These are phyloP conservation scores for Fusarium torreyae DNA, from an alignment of 2,329 filamentous ascomycete genomes.

Conservation along the genomic window DNA sequence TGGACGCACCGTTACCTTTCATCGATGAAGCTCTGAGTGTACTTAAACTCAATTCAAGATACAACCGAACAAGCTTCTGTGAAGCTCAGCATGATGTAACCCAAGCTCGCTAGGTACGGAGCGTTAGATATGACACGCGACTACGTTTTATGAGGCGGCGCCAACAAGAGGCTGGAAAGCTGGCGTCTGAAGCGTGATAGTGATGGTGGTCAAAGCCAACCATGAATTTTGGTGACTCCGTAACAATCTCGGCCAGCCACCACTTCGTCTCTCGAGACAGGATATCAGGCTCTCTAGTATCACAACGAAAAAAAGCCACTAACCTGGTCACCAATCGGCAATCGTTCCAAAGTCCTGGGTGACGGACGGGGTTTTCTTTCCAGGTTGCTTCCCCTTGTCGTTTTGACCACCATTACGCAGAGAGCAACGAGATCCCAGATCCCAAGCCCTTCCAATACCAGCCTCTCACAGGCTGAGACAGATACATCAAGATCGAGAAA, in stretches of 20 bases:
- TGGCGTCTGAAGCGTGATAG: background rate
- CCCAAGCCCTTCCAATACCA: conserved; percentile 15
- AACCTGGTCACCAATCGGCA: conserved; percentile 20
- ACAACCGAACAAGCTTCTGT: background rate
- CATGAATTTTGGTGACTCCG: conserved; percentile 13
- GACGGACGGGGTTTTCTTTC: background rate
- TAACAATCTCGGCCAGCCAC: conserved; percentile 26
- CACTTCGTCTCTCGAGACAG: conserved; percentile 5
- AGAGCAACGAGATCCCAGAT: conserved; percentile 1
- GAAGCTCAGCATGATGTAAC: background rate
- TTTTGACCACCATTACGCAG: conserved; percentile 23
- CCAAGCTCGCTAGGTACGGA: background rate
- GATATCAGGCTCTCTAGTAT: background rate
- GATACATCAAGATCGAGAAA: conserved; percentile 1
- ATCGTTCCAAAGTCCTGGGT: conserved; percentile 16
- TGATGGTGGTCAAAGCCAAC: conserved; percentile 17
- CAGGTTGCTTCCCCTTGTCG: background rate
- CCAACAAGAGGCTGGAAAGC: background rate
- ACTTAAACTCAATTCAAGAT: conserved; percentile 16
- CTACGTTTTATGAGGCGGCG: background rate
- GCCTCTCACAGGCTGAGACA: conserved; percentile 25
- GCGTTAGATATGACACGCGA: conserved; percentile 5
- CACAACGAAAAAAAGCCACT: background rate
- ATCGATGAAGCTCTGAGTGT: background rate
- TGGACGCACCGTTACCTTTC: background rate